Base-by-base conservation (phyloP, 345 rosid species). In the Clarkia xantiana region DNA sequence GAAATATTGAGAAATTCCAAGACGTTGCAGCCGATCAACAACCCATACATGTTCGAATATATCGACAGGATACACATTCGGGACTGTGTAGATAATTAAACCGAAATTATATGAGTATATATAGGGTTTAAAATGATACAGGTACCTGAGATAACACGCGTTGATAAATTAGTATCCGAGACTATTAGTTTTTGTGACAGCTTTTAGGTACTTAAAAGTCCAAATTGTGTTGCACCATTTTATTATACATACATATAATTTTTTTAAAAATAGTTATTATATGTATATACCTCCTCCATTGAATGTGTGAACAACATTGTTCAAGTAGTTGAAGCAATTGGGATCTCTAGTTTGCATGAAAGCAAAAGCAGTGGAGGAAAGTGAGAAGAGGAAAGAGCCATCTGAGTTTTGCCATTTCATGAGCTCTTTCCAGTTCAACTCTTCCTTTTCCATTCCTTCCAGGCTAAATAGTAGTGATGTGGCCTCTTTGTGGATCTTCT, bases 361-460 rank as follows among this genome's bases (percentile, higher is more conserved):
- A 3, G 96, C 98, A 48, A 67, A 86, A 53, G 98, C 96, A 16
- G 98, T 86, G 66, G 96, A 81, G 38, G 98, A 71, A 52, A 96
- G 96, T 54, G 98, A 91, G 63, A 80, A 87, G 64, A 91, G 71
- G 67, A 91, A 81, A 7, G 98, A 91, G 41, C 98, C 98, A 49
- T 91, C 88, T 61, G 51, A 19, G 65, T 76, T 62, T 68, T 82
- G 96, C 60, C 86, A 68, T 55, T 76, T 82, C 53, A 84, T 60
- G 23, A 91, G 95, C 67, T 72, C 80, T 48, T 78, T 76, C 98
- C 98, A 91, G 39, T 87, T 77, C 53, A 86, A 62, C 47, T 62
- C 81, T n/a, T n/a, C n/a, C n/a, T n/a, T n/a, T 42, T 62, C 61
- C 88, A 91, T 80, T 47, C 98, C 98, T 61, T 91, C 98, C 67